These are phyloP conservation scores for Macrotyloma uniflorum DNA, from an alignment of 306 rosid genomes.

Conservation along the genomic window DNA sequence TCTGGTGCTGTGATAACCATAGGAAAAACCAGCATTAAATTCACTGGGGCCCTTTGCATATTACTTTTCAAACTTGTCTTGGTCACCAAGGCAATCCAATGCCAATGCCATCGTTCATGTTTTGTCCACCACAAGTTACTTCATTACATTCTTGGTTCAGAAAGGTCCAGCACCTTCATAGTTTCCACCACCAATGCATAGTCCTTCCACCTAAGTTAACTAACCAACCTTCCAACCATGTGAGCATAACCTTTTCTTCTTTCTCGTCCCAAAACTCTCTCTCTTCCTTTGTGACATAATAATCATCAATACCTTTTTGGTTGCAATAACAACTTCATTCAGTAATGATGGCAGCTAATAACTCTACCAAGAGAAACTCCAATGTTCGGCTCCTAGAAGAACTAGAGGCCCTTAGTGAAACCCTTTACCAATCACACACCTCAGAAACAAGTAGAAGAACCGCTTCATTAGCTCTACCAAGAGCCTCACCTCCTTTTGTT, in stretches of 20 bases:
- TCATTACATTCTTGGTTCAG: slow-evolving; percentile 53
- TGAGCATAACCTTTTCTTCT: slow-evolving; percentile 30
- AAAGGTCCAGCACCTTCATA: slow-evolving; percentile 49
- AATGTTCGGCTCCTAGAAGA: slow-evolving; percentile 73
- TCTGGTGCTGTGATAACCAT: background rate
- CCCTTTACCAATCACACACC: slow-evolving; percentile 73
- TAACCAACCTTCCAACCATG: slow-evolving; percentile 35
- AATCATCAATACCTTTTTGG: background rate
- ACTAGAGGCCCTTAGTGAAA: slow-evolving; percentile 75
- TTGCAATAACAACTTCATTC: slow-evolving; percentile 16
- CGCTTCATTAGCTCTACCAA: slow-evolving; percentile 76
- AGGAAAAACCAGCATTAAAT: slow-evolving; percentile 39
- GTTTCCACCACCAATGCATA: slow-evolving; percentile 32
- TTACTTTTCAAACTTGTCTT: slow-evolving; percentile 37
- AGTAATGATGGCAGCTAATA: slow-evolving; percentile 59
- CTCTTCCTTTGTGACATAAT: slow-evolving; percentile 4
- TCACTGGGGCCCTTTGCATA: slow-evolving; percentile 37
- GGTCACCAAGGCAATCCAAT: slow-evolving; percentile 29
- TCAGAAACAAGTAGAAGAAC: slow-evolving; percentile 66
- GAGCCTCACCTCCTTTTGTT: slow-evolving; percentile 59
- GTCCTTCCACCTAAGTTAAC: slow-evolving; percentile 41
- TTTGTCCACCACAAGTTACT: slow-evolving; percentile 48
- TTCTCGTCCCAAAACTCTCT: slow-evolving; percentile 5
- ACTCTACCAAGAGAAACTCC: slow-evolving; percentile 54
- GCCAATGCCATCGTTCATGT: slow-evolving; percentile 35